Base-by-base conservation (phyloP, 108 stramenopile genomes). In the Cyclostephanos tholiformis region DNA sequence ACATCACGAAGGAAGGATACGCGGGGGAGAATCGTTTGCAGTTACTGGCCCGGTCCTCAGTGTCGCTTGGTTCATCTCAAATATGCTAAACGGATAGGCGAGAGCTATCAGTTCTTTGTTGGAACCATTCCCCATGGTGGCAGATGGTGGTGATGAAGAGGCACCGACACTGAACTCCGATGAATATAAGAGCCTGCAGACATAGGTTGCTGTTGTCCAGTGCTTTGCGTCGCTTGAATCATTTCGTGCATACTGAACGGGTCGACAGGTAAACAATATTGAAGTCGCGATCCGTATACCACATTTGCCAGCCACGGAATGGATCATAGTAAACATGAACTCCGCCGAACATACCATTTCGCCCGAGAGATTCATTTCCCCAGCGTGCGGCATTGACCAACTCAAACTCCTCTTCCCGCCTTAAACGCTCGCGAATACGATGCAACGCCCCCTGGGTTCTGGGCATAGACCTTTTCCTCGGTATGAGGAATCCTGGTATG, bases 281-380 rank as follows among this genome's bases (percentile, higher is more conserved):
- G 53, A 93, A 82, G 43, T 85, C 67, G 20, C 73, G 66, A 63
- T 87, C 67, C 2, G 82, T 88, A 67, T 90, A 92, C 94, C 94
- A 95, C 61, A 89, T 74, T 48, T 78, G 74, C 94, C 94, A 95
- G 30, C 70, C 50, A 56, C 74, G 67, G 65, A 95, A 81, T 51
- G 94, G 88, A 64, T 95, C 94, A 74, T 78, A 92, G 62, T 89
- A 92, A 0, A 88, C 86, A 43, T 95, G 88, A 11, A 89, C 84
- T 12, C 86, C 76, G 43, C 86, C 86, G 35, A 87, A 69, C 44
- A 89, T 5, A 14, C 69, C 48, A 38, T 64, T 56, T 13, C 44
- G 29, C 27, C 69, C 69, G 48, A 76, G 43, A 16, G 43, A 32
- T 32, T 35, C 46, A 60, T 63, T 63, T 16, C 72, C 60, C 82